Evolutionary conservation across 345 rosid species (phyloP).

Genomic region (Citrus maxima): DNA sequence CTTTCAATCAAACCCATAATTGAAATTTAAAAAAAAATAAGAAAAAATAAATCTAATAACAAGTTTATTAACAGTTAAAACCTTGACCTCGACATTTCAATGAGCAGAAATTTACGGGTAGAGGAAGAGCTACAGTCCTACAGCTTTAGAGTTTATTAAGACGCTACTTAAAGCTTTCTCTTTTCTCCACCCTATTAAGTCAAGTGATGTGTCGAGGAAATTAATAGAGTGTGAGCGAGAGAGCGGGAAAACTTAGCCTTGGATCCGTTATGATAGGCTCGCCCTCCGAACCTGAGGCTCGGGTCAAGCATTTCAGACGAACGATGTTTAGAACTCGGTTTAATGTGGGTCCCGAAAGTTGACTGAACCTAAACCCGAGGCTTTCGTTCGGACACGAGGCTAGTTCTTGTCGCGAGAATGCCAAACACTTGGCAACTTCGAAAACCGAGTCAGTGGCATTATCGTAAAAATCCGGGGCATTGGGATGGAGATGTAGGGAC

Average conservation of each 20-base stretch:
- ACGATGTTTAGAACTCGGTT: constrained; percentile 8
- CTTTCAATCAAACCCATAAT: neutral
- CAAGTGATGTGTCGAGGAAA: constrained; percentile 10
- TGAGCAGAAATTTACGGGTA: neutral
- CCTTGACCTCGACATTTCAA: constrained; percentile 13
- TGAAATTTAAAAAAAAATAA: neutral
- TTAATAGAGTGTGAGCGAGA: constrained; percentile 11
- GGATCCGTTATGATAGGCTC: constrained; percentile 16
- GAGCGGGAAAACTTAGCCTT: constrained; percentile 43
- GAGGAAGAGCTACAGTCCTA: neutral
- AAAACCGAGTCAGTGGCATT: constrained; percentile 28
- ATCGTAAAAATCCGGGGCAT: constrained; percentile 8
- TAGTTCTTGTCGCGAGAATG: constrained; percentile 6
- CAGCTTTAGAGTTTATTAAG: neutral
- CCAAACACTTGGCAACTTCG: constrained; percentile 22
- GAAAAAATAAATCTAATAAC: too few relatives aligned
- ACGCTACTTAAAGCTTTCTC: constrained; percentile 6
- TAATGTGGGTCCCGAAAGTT: constrained; percentile 29
- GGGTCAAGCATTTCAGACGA: constrained; percentile 18
- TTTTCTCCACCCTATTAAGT: constrained; percentile 40
- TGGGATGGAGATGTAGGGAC: constrained; percentile 12
- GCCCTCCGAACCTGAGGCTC: constrained; percentile 31
- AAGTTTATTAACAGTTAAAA: neutral
- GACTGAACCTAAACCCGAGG: constrained; percentile 29
- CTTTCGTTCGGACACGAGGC: constrained; percentile 32